Base-by-base conservation (phyloP, 2,329 filamentous ascomycete species). In the Paraphaeosphaeria sporulosa region DNA sequence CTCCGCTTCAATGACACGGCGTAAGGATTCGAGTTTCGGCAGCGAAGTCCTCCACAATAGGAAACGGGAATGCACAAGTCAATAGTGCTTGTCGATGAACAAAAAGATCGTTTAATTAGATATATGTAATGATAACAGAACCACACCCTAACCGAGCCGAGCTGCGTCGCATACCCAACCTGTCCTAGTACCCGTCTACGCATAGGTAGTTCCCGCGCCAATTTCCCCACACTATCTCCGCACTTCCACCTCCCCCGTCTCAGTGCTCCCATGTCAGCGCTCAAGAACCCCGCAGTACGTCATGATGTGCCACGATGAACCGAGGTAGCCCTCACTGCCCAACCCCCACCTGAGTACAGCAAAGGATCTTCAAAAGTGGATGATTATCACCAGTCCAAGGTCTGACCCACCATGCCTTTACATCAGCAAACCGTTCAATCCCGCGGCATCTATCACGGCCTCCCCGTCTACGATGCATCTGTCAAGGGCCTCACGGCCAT, bases 381-480 rank as follows among this genome's bases (percentile, higher is more conserved):
- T 4, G 7, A 5, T 1, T 10, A 23, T 13, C 42, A 23, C 3
- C 19, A n/a, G 7, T 44, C 13, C 42, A 44, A 23, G 19, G 6
- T 4, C 27, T 13, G 21, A 15, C 53, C 15, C 30, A 44, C 48
- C 36, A 58, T 58, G 55, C 21, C 57, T 9, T 34, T 17, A 3
- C 25, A 64, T 10, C 67, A 73, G 44, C 69, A 72, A 52, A 53
- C 49, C 2, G 68, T 74, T 34, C 66, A 75, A 30, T 63, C 64
- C 46, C 64, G 70, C 61, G 82, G 81, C 62, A 85, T 86, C 60
- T 85, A 80, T 67, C 81, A 83, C 66, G 82, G 80, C 58, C 77
- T 86, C 0, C 83, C 83, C 0, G 77, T 78, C 13, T 84, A 80
- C 60, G 73, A 80, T n/a, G 49, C 68, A 4, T 72, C 76, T 0